phyloP scores from a whole-genome alignment of 805 yeast genomes.

The Kazachstania martiniae region DNA sequence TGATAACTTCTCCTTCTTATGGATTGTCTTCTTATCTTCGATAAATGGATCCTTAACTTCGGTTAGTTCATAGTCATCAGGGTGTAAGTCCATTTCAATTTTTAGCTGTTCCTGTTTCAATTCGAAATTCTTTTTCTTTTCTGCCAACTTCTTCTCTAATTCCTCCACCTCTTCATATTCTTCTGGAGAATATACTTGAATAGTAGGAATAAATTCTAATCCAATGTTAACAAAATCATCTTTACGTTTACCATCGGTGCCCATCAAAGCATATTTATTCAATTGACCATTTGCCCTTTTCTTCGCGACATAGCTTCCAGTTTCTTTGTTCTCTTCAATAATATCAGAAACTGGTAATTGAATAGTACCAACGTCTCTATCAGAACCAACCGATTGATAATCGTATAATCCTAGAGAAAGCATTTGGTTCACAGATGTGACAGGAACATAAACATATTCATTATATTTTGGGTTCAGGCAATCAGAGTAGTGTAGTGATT shows the following conservation, averaged over 20 bases:
- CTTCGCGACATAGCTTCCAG: slow-evolving; percentile 38
- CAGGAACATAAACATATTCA: slow-evolving; percentile 48
- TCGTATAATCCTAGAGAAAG: slow-evolving; percentile 52
- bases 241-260: slow-evolving; percentile 7
- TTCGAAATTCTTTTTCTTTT: slow-evolving; percentile 29
- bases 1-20: slow-evolving; percentile 35
- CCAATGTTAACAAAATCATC: slow-evolving; percentile 40
- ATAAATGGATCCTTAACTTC: slow-evolving; percentile 35
- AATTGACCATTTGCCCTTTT: slow-evolving; percentile 35
- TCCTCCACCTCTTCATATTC: slow-evolving; percentile 41
- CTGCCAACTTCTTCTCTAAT: slow-evolving; percentile 31
- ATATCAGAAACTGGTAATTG: slow-evolving; percentile 40
- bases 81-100: slow-evolving; percentile 42
- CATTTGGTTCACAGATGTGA: slow-evolving; percentile 49
- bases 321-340: slow-evolving; percentile 31
- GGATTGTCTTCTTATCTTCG: slow-evolving; percentile 20
- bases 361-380: slow-evolving; percentile 52
- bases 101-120: slow-evolving; percentile 40
- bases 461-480: slow-evolving; percentile 50
- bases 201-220: slow-evolving; percentile 53
- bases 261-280: not conserved
- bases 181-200: slow-evolving; percentile 49
- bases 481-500: slow-evolving; percentile 43
- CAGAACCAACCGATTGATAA: slow-evolving; percentile 51
- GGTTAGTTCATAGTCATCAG: slow-evolving; percentile 57